These are phyloP conservation scores for Flaveria robusta DNA, from an alignment of 129 eudicot genomes.

Conservation along the genomic window DNA sequence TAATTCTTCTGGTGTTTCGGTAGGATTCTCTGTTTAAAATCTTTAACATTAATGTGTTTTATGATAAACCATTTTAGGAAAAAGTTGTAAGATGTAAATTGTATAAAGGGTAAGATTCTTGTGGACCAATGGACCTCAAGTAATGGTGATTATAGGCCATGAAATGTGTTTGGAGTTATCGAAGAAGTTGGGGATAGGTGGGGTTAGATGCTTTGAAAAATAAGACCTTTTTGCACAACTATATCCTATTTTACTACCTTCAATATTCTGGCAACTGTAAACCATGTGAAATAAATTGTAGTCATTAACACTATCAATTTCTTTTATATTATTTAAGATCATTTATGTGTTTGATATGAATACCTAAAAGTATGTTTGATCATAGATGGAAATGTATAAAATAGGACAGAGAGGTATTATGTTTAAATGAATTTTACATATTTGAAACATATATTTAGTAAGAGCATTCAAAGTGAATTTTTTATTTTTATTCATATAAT, in stretches of 20 bases:
- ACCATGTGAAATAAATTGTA: too few species aligned
- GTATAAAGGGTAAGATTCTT: conserved; percentile 20
- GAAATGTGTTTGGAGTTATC: conserved; percentile 32
- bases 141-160: conserved; percentile 21
- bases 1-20: not conserved
- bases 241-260: conserved; percentile 20
- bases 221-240: not conserved
- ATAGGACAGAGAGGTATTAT: too few species aligned
- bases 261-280: not conserved
- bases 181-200: conserved; percentile 26
- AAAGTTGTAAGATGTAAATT: conserved; percentile 1
- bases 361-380: too few species aligned
- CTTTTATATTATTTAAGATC: too few species aligned
- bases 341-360: too few species aligned
- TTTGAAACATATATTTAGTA: too few species aligned
- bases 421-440: too few species aligned
- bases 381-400: too few species aligned
- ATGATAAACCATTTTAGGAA: not conserved
- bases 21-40: not conserved
- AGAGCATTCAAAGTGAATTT: too few species aligned
- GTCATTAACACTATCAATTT: too few species aligned
- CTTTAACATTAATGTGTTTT: not conserved
- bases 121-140: conserved; percentile 37
- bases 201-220: conserved; percentile 6
- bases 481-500: too few species aligned